Base-by-base conservation (phyloP, 1,139 yeast genomes). In the Candida anutae region DNA sequence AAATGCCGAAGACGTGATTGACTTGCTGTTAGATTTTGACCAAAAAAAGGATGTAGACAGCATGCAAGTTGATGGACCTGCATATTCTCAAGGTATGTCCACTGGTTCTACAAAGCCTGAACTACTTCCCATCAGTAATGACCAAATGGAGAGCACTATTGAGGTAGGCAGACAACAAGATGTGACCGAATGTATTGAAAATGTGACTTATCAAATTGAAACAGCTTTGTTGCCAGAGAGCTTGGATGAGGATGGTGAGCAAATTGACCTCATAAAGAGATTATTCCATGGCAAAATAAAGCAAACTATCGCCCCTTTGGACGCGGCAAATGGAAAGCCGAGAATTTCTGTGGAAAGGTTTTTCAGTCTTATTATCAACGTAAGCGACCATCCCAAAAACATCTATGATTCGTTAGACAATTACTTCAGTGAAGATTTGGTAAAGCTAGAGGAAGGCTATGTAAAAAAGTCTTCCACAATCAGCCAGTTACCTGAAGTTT, bases 141-240 rank as follows among this genome's bases (percentile, higher is more conserved):
- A 74, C 34, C 84, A 78, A 44, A 68, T 79, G 52, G 84, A 74
- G 34, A 72, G 77, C 39, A 77, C 90, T 0, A 64, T 79, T 28
- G 90, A 80, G 40, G 69, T 83, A 37, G 95, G 95, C 3, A 69
- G 94, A 40, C 98, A 90, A 50, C 98, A 90, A 50, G 98, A 90
- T 59, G 97, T 90, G 12, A 85, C 96, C 0, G 98, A 90, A 50
- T 88, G 97, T 53, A 87, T 90, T 44, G 95, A 88, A 32, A 90
- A 90, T 51, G 96, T 90, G 4, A 64, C 88, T n/a, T 83, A 79
- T 39, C 97, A 88, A 50, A 62, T 88, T 17, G 96, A 88, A 47
- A 84, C 94, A n/a, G 94, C 95, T 0, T 64, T 82, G 35, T 75
- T 73, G 26, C 94, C 95, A 0, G 62, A 63, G 10, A 50, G 52